These are phyloP conservation scores for Aureobasidium sp. DNA, from an alignment of 2,329 filamentous ascomycete genomes.

Conservation along the genomic window DNA sequence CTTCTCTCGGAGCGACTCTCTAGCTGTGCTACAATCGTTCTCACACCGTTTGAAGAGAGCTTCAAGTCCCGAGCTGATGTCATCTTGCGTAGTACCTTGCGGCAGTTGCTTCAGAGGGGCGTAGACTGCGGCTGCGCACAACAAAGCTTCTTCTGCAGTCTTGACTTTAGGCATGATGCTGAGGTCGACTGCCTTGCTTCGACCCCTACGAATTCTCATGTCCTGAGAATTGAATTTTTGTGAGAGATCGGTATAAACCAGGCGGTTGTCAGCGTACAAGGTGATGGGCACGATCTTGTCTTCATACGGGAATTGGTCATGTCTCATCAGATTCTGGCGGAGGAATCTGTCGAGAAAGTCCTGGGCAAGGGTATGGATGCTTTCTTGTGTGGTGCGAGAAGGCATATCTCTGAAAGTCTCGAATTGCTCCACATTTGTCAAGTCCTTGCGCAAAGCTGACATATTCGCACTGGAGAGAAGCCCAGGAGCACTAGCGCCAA, in stretches of 20 bases:
- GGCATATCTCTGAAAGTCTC: conserved; percentile 44
- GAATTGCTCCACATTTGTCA: conserved; percentile 50
- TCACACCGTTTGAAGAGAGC: not conserved
- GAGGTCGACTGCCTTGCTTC: not conserved
- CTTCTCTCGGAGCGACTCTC: not conserved
- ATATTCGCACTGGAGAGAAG: conserved; percentile 41
- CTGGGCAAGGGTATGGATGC: conserved; percentile 48
- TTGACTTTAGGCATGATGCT: not conserved
- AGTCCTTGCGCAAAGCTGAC: conserved; percentile 35
- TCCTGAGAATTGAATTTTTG: conserved; percentile 47
- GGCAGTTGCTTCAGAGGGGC: not conserved
- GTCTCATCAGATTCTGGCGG: conserved; percentile 35
- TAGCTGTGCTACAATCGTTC: too few species aligned
- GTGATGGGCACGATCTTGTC: conserved; percentile 40
- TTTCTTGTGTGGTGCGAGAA: conserved; percentile 47
- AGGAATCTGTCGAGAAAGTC: conserved; percentile 49
- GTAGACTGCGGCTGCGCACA: not conserved
- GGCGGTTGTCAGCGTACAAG: conserved; percentile 43
- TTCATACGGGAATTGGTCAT: conserved; percentile 36
- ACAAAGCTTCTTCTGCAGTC: not conserved
- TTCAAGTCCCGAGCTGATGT: not conserved
- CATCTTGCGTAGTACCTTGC: not conserved
- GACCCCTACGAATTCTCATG: conserved; percentile 37
- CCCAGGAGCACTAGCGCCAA: conserved; percentile 44
- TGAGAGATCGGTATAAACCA: conserved; percentile 50